Conservation (phyloP, 257 asterid species). For the Misopates orontium region DNA sequence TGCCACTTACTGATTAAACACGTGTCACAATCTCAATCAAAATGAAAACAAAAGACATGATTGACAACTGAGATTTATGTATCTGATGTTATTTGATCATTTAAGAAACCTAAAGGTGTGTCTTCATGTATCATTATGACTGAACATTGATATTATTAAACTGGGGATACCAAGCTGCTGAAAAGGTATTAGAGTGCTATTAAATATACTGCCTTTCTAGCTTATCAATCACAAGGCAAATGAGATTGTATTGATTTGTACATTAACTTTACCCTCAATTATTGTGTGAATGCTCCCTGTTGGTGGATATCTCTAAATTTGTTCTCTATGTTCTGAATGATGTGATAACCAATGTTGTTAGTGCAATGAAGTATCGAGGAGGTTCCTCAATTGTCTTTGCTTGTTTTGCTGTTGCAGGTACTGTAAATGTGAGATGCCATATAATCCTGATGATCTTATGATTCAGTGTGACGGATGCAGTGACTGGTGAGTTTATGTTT, state of each 20-base stretch:
- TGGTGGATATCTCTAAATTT: slow-evolving; percentile 2
- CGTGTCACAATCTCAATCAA: too few relatives aligned
- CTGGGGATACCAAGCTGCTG: slow-evolving; percentile 8
- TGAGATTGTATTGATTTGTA: slow-evolving; percentile 3
- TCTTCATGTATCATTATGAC: neutral
- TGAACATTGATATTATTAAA: slow-evolving; percentile 13
- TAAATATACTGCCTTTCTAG: neutral
- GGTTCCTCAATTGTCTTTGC: slow-evolving; percentile 11
- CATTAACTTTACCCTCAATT: neutral
- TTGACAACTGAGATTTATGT: too few relatives aligned
- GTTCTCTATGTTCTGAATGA: slow-evolving; percentile 7
- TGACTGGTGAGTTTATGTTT: slow-evolving; percentile 71
- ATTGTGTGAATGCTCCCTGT: neutral
- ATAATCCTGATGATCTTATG: slow-evolving; percentile 97
- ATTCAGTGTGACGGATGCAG: slow-evolving; percentile 89
- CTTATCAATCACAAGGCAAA: neutral
- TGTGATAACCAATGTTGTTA: slow-evolving; percentile 3
- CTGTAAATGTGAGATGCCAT: slow-evolving; percentile 98
- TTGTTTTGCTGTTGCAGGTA: slow-evolving; percentile 52
- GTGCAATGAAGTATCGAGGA: slow-evolving; percentile 1
- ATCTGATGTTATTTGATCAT: too few relatives aligned
- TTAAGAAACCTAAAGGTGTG: neutral
- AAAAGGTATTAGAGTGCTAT: slow-evolving; percentile 11
- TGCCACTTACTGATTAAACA: too few relatives aligned
- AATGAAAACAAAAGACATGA: too few relatives aligned